Percentiles rank a stretch among this genome's conserved stretches.
Conservation (phyloP, 257 asterid genomes). For the Penstemon barbatus region DNA sequence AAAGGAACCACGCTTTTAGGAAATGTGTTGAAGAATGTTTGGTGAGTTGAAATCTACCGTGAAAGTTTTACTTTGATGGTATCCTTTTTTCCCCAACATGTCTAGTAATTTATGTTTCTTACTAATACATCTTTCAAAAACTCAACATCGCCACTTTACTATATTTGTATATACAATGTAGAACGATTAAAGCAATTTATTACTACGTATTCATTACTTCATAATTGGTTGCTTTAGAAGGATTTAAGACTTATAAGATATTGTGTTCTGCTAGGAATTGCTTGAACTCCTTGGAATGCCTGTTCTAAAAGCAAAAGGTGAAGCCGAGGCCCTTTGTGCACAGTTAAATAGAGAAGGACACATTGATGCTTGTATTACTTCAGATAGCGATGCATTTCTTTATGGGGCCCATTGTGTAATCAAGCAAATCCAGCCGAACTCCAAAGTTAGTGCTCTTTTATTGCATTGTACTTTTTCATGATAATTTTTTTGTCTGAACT, state of each 20-base stretch:
- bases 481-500: neutral
- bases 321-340: constrained; percentile 98
- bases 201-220: neutral
- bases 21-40: constrained; percentile 79
- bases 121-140: too few relatives aligned
- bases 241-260: constrained; percentile 19
- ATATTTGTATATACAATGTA: too few relatives aligned
- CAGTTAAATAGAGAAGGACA: constrained; percentile 76
- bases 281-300: constrained; percentile 94
- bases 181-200: neutral
- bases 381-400: constrained; percentile 91
- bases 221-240: constrained; percentile 16
- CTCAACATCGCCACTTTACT: too few relatives aligned
- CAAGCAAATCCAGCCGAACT: constrained; percentile 70
- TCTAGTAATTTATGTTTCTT: constrained; percentile 10
- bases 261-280: constrained; percentile 56
- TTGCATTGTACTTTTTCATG: constrained; percentile 15
- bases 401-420: constrained; percentile 84
- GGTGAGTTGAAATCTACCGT: constrained; percentile 46
- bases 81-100: neutral
- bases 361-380: constrained; percentile 92
- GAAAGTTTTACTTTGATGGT: constrained; percentile 6
- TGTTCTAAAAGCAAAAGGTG: constrained; percentile 77
- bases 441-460: constrained; percentile 53
- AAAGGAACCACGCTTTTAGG: constrained; percentile 62